Evolutionary conservation across 306 rosid species (phyloP), one percentile per base, ranked within the genome.

Genomic region (Rubus parviflorus): DNA sequence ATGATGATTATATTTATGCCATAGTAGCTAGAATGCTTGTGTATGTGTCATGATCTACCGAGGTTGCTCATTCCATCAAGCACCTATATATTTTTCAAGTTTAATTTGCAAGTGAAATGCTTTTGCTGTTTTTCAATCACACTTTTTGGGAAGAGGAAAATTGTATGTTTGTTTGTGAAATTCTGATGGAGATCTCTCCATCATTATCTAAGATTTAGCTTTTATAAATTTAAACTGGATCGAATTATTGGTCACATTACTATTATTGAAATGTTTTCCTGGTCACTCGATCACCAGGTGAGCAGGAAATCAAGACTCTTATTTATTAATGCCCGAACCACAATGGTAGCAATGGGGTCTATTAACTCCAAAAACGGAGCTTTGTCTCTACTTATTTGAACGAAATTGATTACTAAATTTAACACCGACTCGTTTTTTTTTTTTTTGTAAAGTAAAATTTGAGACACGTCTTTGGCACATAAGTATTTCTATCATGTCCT

Each of bases 1-100:
- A 72, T 38, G 35, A 52, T 52, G 37, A 72, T 37, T 13, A 54
- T n/a, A n/a, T 3, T n/a, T 12, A 37, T 52, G 41, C 75, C n/a
- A 20, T 9, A 20, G 2, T 20, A n/a, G 72, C 5, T 8, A 23
- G 4, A 46, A 43, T 35, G 62, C 42, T 14, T 8, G 52, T 20
- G 0, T n/a, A 3, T 38, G 5, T n/a, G 71, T 52, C 75, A 71
- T 49, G 8, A 52, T 52, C 22, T 38, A 19, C 22, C 52, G 52
- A 37, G 75, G 64, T 72, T 5, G 49, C 63, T 38, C 75, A 52
- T 51, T 38, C 64, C 42, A n/a, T 37, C 37, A 30, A 49, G 17
- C 46, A 30, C 19, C 30, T 35, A 30, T 30, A 30, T 30, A 30
- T 51, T 71, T 25, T 43, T 19, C 30, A 2, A 49, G 19, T 40